Conservation (phyloP, 441 rosid species). For the Populus hybrid region DNA sequence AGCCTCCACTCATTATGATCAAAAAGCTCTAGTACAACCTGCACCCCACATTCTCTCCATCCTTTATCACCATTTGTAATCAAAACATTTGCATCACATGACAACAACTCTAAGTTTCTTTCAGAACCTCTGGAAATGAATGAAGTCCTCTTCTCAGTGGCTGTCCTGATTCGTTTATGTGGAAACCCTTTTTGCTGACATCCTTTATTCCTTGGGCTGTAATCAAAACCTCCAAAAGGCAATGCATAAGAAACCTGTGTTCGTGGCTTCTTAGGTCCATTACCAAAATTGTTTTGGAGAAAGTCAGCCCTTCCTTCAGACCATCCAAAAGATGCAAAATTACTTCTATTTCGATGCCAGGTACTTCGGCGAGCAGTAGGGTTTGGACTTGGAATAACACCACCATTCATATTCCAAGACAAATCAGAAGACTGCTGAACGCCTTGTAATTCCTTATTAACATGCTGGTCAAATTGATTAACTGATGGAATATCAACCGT, state of each 20-base stretch:
- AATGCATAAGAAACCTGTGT: conserved; percentile 84
- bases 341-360: conserved; percentile 67
- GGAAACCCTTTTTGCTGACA: conserved; percentile 54
- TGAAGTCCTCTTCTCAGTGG: conserved; percentile 57
- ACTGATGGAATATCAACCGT: conserved; percentile 58
- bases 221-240: conserved; percentile 67
- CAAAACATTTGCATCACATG: conserved; percentile 75
- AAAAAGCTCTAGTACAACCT: conserved; percentile 64
- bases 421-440: conserved; percentile 47
- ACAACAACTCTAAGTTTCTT: conserved; percentile 60
- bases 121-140: conserved; percentile 49
- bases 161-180: conserved; percentile 76
- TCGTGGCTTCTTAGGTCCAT: conserved; percentile 84
- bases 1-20: conserved; percentile 93
- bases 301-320: conserved; percentile 63
- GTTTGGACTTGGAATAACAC: conserved; percentile 63
- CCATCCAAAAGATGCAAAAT: conserved; percentile 56
- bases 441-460: conserved; percentile 30
- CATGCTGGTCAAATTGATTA: conserved; percentile 38
- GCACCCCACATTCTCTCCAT: conserved; percentile 87
- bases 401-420: conserved; percentile 53
- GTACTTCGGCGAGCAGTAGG: conserved; percentile 87
- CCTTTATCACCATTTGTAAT: conserved; percentile 76
- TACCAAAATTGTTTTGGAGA: conserved; percentile 54
- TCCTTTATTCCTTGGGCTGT: conserved; percentile 48